Base-by-base conservation (phyloP, 2,329 filamentous ascomycete species). In the Hortaea sp. region DNA sequence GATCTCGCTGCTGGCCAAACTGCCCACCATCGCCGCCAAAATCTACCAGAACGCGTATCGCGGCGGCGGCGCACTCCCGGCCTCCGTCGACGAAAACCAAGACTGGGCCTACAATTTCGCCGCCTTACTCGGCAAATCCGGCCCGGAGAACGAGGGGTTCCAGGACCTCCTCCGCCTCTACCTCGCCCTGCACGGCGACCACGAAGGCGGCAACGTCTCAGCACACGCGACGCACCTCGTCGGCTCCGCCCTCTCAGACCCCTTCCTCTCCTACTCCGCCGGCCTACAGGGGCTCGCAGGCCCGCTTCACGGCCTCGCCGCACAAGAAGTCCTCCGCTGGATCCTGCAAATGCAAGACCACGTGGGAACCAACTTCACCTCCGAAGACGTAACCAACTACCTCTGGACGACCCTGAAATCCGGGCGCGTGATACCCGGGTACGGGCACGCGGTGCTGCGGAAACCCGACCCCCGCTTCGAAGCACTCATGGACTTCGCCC, bases 91-190 rank as follows among this genome's bases (percentile, higher is more conserved):
- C 60, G 69, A 79, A 48, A 77, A 84, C 57, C 87, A 95, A 70
- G 92, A 98, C 69, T 98, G 92, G 92, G 84, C 89, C 0, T 94
- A 95, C 76, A 98, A 98, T 77, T 98, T 95, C 62, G 92, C 92
- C 40, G 86, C 88, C 55, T 88, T 97, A 81, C 79, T 97, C 45
- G 90, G 90, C 62, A 95, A 94, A 73, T 79, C 83, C 43, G 88
- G 88, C 56, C 80, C 84, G 67, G 76, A 94, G 69, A 84, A 97
- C 58, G 86, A 89, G 70, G 85, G 86, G 66, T 95, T 98, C 77
- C 90, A 97, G 66, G 92, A 98, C 62, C 77, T 98, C 13, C 78
- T 98, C 52, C 81, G 92, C 57, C 74, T 98, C 30, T 98, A 98
- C 70, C 81, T 98, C 27, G 90, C 92, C 42, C 83, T 98, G 5